Conservation (phyloP, 106 monocot genomes). For the Dendrobium officinale region DNA sequence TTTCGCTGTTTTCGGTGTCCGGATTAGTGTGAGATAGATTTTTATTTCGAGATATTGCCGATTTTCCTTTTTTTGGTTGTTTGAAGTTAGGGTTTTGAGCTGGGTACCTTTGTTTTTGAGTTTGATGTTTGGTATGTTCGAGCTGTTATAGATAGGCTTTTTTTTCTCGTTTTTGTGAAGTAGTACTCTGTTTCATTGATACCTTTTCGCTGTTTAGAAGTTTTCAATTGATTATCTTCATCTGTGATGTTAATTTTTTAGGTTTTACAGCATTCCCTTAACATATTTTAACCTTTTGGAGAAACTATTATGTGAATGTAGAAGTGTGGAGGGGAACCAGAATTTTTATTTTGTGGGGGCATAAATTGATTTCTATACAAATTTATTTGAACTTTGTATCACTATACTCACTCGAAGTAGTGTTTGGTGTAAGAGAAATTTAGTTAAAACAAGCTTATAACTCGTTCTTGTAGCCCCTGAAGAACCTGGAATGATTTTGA, state of each 20-base stretch:
- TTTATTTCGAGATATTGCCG: not conserved
- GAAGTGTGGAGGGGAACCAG: not conserved
- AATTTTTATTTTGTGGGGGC: too few species aligned
- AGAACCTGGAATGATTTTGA: too few species aligned
- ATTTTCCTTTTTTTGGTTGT: not conserved
- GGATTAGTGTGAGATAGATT: not conserved
- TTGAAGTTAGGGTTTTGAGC: slow-evolving; percentile 7
- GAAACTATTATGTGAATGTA: not conserved
- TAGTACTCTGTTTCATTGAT: not conserved
- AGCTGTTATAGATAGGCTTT: not conserved
- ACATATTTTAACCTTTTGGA: not conserved
- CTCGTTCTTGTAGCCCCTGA: too few species aligned
- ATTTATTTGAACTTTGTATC: too few species aligned
- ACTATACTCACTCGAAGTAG: too few species aligned
- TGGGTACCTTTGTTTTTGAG: not conserved
- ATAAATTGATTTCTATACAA: too few species aligned
- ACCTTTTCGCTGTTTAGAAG: not conserved
- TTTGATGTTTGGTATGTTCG: not conserved
- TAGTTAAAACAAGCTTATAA: too few species aligned
- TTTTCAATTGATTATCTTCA: too few species aligned
- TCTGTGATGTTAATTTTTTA: not conserved
- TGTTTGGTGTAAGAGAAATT: too few species aligned
- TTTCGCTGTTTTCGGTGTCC: not conserved
- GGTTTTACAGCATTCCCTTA: not conserved
- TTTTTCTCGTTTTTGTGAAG: not conserved